phyloP scores from a whole-genome alignment of 176 grass and related monocot species.

The Oryza meridionalis region DNA sequence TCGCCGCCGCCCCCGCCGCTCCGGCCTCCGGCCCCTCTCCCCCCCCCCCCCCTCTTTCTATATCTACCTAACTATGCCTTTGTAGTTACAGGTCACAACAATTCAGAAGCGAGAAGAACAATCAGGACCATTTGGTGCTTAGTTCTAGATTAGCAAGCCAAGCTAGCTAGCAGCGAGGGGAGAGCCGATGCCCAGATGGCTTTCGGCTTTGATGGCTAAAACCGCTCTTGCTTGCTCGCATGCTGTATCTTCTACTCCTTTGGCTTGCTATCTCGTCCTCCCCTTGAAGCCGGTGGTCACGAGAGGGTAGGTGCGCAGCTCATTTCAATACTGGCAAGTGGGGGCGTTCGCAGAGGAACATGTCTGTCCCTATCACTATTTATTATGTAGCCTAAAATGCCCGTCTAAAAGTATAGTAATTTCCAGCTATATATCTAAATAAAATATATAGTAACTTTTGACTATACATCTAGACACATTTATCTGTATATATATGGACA shows the following conservation, averaged over 20 bases:
- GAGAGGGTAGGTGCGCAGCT: constrained; percentile 38
- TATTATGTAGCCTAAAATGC: neutral
- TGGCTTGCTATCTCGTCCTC: neutral
- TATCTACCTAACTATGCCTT: neutral
- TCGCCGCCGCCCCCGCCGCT: neutral
- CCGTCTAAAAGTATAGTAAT: no score
- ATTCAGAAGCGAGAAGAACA: neutral
- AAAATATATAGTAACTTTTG: no score
- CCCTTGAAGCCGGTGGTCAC: constrained; percentile 43
- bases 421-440: no score
- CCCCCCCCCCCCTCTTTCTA: neutral
- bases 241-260: neutral
- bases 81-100: neutral
- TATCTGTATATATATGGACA: no score
- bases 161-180: neutral
- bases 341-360: constrained; percentile 28
- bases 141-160: neutral
- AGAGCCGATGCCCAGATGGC: neutral
- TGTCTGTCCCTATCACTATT: constrained; percentile 10
- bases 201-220: constrained; percentile 15
- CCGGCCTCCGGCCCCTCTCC: neutral
- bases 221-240: neutral
- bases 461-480: no score
- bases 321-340: constrained; percentile 49
- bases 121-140: neutral